Evolutionary conservation across 345 rosid genomes (phyloP).

Genomic region (Fremontodendron californicum): DNA sequence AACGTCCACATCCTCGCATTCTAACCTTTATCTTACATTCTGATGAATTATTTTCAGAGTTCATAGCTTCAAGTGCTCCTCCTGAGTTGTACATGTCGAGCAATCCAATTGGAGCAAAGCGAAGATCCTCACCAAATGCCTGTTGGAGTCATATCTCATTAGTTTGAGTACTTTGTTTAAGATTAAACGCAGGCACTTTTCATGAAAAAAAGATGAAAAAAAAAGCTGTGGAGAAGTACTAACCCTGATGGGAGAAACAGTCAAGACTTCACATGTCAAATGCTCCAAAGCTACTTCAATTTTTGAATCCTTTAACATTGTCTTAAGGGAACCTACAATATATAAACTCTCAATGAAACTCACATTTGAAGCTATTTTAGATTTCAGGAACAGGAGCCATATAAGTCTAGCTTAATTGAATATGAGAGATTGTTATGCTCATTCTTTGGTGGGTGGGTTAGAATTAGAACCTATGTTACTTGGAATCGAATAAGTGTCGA

Average conservation of each 20-base stretch:
- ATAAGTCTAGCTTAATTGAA: neutral
- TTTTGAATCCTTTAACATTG: conserved; percentile 29
- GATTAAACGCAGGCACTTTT: neutral
- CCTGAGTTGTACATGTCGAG: conserved; percentile 52
- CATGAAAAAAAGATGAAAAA: neutral
- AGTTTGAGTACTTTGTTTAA: neutral
- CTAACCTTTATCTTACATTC: conserved; percentile 24
- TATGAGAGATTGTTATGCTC: neutral
- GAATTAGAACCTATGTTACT: too few relatives aligned
- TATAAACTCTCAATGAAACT: neutral
- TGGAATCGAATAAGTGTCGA: too few relatives aligned
- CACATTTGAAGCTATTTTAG: neutral
- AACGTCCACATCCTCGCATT: conserved; percentile 46
- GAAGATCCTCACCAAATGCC: conserved; percentile 28
- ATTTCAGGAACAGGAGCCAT: neutral
- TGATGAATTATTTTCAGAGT: conserved; percentile 8
- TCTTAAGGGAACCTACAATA: conserved; percentile 29
- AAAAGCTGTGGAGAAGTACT: conserved; percentile 3
- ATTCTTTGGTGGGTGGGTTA: too few relatives aligned
- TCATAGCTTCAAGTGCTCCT: conserved; percentile 49
- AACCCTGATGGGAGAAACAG: conserved; percentile 47
- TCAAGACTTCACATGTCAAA: conserved; percentile 42
- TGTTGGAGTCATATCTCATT: conserved; percentile 15
- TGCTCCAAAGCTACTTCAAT: conserved; percentile 35
- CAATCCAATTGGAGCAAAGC: conserved; percentile 51